Evolutionary conservation across 495 filamentous ascomycete species (phyloP).

Genomic region (Hypoxylon fragiforme): DNA sequence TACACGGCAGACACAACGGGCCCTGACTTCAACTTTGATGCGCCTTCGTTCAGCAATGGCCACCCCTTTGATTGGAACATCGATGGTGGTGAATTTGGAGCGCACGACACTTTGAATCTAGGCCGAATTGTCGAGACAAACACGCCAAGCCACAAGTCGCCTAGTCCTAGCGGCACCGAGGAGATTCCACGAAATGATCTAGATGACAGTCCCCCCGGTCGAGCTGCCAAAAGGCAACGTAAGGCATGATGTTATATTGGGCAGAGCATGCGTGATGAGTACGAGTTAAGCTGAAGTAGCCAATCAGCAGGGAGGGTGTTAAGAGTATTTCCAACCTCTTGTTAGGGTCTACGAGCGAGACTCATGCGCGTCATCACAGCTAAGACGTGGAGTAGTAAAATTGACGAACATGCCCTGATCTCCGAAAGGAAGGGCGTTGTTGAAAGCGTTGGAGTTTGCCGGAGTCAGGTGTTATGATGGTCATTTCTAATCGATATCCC

Average conservation of each 20-base stretch:
- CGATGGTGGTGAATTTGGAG: slow-evolving; percentile 23
- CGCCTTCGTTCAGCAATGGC: slow-evolving; percentile 22
- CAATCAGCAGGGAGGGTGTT: too few relatives aligned
- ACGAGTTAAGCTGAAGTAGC: too few relatives aligned
- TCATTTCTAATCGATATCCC: slow-evolving; percentile 26
- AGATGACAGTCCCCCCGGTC: slow-evolving; percentile 43
- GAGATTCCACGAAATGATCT: slow-evolving; percentile 46
- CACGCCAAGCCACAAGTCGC: slow-evolving; percentile 40
- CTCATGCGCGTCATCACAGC: too few relatives aligned
- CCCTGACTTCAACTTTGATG: slow-evolving; percentile 47
- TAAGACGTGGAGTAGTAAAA: too few relatives aligned
- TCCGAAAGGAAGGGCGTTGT: neutral
- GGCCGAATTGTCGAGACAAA: slow-evolving; percentile 40
- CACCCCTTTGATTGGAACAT: slow-evolving; percentile 33
- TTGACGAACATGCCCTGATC: neutral
- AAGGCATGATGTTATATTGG: slow-evolving; percentile 23
- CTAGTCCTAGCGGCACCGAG: slow-evolving; percentile 51
- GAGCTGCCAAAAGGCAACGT: slow-evolving; percentile 46
- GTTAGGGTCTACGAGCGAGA: too few relatives aligned
- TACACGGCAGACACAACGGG: slow-evolving; percentile 49
- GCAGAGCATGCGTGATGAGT: too few relatives aligned
- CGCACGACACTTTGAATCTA: slow-evolving; percentile 30
- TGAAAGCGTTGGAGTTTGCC: slow-evolving; percentile 19
- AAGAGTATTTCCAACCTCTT: too few relatives aligned
- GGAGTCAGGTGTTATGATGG: slow-evolving; percentile 10